Evolutionary conservation across 208 protist species (phyloP), one percentile per base, ranked within the genome.

Genomic region (Endotrypanum monterogeii): DNA sequence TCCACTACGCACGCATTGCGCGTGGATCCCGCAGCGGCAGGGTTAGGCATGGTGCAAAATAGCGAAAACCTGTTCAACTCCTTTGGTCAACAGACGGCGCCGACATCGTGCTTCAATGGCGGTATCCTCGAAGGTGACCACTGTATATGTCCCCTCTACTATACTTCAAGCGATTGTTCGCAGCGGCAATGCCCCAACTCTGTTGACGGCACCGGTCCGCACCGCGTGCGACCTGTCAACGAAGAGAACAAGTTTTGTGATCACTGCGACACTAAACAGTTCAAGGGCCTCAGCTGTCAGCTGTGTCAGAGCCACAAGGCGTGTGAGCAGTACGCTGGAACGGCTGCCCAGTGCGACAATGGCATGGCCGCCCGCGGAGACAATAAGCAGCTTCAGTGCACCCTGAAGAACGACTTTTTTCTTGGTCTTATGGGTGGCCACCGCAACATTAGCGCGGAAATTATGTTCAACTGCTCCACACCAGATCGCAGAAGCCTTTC

Each of bases 311-410:
- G 62, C 25, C 67, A 92, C 66, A 67, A 14, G 39, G 83, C 86
- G 30, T 97, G 93, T 75, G 65, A 51, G 62, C 55, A 60, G 60
- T 69, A 80, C 55, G 74, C 67, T 50, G 88, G 82, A 28, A 30
- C 32, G 0, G n/a, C 71, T 4, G 69, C 62, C 1, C 60, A 65
- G 37, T 97, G 93, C 83, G 55, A 94, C 73, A 70, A 46, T 1
- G 57, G 61, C 60, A 62, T 94, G 28, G 68, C 61, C 62, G 79
- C 88, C 44, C 82, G 82, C 35, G 88, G 93, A 41, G 80, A 84
- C 61, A 91, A 83, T 55, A 97, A 94, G 71, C 80, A 95, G 65
- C 92, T 97, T 73, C 80, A 94, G 76, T 97, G 93, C 75, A 55
- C 39, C 2, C 73, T 97, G 12, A 41, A 83, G 20, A 82, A 84